Conservation (phyloP, 2,329 filamentous ascomycete genomes). For the Ascosphaera acerosa region DNA sequence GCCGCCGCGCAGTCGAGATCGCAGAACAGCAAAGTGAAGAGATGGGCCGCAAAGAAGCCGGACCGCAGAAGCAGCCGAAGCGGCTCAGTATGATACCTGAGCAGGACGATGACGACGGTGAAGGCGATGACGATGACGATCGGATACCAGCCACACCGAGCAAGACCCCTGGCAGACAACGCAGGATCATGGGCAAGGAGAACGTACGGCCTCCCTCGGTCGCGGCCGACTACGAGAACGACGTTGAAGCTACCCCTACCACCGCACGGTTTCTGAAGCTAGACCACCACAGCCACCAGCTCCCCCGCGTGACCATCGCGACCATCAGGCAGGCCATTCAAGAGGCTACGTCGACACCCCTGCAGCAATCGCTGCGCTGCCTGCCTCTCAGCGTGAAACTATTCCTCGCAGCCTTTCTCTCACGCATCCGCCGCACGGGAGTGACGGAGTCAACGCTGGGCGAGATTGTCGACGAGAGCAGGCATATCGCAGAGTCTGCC, state of each 20-base stretch:
- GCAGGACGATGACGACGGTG: slow-evolving; percentile 12
- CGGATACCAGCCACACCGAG: slow-evolving; percentile 20
- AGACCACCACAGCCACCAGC: slow-evolving; percentile 4
- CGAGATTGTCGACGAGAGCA: slow-evolving; percentile 71
- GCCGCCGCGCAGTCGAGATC: slow-evolving; percentile 78
- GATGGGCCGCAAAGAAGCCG: slow-evolving; percentile 3
- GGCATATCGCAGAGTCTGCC: slow-evolving; percentile 30
- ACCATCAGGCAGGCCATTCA: slow-evolving; percentile 87
- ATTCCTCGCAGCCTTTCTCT: slow-evolving; percentile 57
- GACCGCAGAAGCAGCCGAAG: slow-evolving; percentile 3
- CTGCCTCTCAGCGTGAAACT: slow-evolving; percentile 65
- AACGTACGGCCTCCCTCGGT: not conserved
- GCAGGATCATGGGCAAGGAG: not conserved
- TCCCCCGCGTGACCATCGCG: slow-evolving; percentile 56
- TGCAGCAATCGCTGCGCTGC: slow-evolving; percentile 67
- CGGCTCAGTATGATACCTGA: slow-evolving; percentile 2
- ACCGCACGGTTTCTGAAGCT: not conserved
- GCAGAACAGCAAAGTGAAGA: slow-evolving; percentile 46
- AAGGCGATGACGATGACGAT: slow-evolving; percentile 13
- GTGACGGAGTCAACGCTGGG: slow-evolving; percentile 69
- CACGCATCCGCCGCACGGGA: slow-evolving; percentile 57
- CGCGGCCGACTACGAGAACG: not conserved
- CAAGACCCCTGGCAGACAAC: slow-evolving; percentile 14
- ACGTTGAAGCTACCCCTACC: no score
- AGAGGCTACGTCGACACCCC: slow-evolving; percentile 76